phyloP scores from a whole-genome alignment of 2,329 filamentous ascomycete species.

The Chaetomium sp. region DNA sequence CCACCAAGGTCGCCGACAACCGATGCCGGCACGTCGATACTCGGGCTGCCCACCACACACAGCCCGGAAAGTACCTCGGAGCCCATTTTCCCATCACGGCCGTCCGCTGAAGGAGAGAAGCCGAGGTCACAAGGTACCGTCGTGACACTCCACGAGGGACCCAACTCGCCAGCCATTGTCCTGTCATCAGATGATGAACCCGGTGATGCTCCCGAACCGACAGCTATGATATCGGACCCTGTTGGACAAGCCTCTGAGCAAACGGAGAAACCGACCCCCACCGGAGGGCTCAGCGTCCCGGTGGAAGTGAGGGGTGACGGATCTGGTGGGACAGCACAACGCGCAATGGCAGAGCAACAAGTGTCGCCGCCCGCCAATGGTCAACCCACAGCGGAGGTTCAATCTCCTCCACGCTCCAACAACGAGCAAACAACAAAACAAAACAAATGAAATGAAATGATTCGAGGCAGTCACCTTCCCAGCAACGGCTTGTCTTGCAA shows the following conservation, averaged over 20 bases:
- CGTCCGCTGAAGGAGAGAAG: conserved; percentile 10
- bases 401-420: background rate
- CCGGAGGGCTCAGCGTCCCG: background rate
- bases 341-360: background rate
- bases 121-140: conserved; percentile 2
- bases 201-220: background rate
- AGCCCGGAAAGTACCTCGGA: conserved; percentile 19
- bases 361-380: background rate
- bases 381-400: background rate
- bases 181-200: conserved; percentile 19
- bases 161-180: conserved; percentile 17
- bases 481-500: background rate
- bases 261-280: background rate
- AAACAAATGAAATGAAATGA: background rate
- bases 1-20: background rate
- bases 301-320: background rate
- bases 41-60: conserved; percentile 13
- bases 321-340: background rate
- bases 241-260: background rate
- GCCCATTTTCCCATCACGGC: conserved; percentile 1
- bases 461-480: background rate
- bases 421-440: too few relatives aligned
- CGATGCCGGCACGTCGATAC: background rate
- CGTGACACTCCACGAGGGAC: conserved; percentile 20
- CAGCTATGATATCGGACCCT: background rate